Base-by-base conservation (phyloP, 768 basidiomycete genomes). In the Rhodotorula taiwanensis region DNA sequence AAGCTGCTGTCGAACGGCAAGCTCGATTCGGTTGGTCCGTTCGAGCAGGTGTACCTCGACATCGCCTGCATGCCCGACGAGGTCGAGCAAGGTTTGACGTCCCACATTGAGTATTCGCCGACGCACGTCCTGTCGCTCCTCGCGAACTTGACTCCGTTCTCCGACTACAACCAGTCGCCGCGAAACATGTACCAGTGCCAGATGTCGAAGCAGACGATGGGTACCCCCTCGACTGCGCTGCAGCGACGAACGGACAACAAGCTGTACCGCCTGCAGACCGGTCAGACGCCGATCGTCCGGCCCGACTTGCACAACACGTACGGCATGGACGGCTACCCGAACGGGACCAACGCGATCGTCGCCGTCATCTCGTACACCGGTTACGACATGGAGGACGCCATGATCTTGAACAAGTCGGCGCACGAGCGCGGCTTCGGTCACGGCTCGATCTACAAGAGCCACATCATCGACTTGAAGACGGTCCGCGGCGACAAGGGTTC, bases 201-300 rank as follows among this genome's bases (percentile, higher is more conserved):
- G 86, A 99, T 99, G 95, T 92, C 93, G 75, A 99, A 99, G 80
- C 95, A 99, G 83, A 88, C 89, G 4, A 99, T 99, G 95, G 95
- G 95, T 31, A 98, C 95, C 25, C 94, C 95, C 3, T 86, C 91
- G 36, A 97, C 93, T 4, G 87, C 91, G 9, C 76, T 98, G 44
- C 82, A 83, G 71, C 89, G 92, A 72, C 83, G 95, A 62, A 98
- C 95, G 15, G 95, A 99, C 77, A 98, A 98, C 80, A 99, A 98
- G 77, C 83, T 98, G 49, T 98, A 98, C 76, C 86, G 91, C 27
- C 81, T 99, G 6, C 94, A 98, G 78, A 86, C 86, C 8, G 92
- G 92, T 6, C 95, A 99, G 76, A 91, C 84, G 33, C 95, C 95
- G 3, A 81, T 98, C 67, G 95, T 97, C 39, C 88, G 95, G 36